Evolutionary conservation across 345 rosid species (phyloP).

Genomic region (Brassica nigra): DNA sequence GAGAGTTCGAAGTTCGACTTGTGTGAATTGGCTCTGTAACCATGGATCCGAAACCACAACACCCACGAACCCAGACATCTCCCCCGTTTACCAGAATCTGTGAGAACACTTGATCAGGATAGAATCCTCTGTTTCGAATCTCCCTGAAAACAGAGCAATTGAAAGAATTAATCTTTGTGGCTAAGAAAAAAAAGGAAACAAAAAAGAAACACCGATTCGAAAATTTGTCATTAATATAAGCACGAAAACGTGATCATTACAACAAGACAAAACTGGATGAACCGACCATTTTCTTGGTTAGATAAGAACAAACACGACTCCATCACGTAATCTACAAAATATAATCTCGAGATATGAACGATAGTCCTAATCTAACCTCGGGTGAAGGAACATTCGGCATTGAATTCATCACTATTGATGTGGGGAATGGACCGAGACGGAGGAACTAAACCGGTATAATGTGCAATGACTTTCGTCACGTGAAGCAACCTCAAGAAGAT

Average conservation of each 20-base stretch:
- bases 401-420: conserved; percentile 10
- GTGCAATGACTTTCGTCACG: conserved; percentile 7
- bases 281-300: conserved; percentile 20
- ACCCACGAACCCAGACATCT: conserved; percentile 75
- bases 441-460: conserved; percentile 32
- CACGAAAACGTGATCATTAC: background rate
- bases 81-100: background rate
- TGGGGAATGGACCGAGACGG: conserved; percentile 22
- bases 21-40: conserved; percentile 88
- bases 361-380: conserved; percentile 28
- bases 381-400: background rate
- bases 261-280: conserved; percentile 24
- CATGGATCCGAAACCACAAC: conserved; percentile 78
- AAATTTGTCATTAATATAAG: conserved; percentile 14
- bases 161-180: conserved; percentile 1
- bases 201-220: background rate
- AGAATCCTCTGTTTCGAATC: background rate
- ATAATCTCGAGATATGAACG: conserved; percentile 12
- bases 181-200: background rate
- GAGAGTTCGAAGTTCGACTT: conserved; percentile 89
- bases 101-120: background rate
- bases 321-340: conserved; percentile 16
- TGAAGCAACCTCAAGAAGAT: conserved; percentile 5
- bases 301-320: conserved; percentile 8
- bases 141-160: background rate